phyloP scores from a whole-genome alignment of 495 filamentous ascomycete genomes.

The Aspergillus taichungensis region DNA sequence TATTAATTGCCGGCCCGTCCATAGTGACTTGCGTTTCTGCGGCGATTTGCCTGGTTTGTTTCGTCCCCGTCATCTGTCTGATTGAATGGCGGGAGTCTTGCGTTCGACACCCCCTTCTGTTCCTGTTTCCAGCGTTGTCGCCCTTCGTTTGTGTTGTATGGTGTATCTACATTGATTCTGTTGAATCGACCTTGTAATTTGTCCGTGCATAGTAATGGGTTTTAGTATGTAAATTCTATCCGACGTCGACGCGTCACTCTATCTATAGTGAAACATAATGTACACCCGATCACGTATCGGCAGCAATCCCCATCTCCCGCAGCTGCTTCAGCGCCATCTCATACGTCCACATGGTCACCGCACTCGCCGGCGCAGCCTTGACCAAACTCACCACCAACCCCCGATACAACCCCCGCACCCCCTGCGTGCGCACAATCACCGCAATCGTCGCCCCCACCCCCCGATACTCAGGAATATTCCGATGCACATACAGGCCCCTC shows the following conservation, averaged over 20 bases:
- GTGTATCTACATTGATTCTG: no score
- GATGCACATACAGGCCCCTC: conserved; percentile 65
- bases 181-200: no score
- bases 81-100: conserved; percentile 15
- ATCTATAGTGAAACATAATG: background rate
- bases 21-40: conserved; percentile 6
- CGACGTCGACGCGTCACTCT: no score
- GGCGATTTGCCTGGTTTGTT: conserved; percentile 17
- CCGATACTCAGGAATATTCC: conserved; percentile 77
- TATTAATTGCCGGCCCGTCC: conserved; percentile 42
- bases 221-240: no score
- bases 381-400: conserved; percentile 81
- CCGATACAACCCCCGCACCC: conserved; percentile 73
- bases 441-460: conserved; percentile 56
- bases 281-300: background rate
- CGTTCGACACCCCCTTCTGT: conserved; percentile 24
- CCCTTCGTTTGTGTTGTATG: no score
- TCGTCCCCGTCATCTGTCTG: conserved; percentile 8
- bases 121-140: conserved; percentile 20
- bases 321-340: conserved; percentile 60
- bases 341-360: conserved; percentile 98
- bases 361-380: conserved; percentile 91
- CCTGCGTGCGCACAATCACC: conserved; percentile 62
- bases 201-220: no score
- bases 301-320: conserved; percentile 34